Base-by-base conservation (phyloP, 78 protist species). In the Neovahlkampfia damariscottae region DNA sequence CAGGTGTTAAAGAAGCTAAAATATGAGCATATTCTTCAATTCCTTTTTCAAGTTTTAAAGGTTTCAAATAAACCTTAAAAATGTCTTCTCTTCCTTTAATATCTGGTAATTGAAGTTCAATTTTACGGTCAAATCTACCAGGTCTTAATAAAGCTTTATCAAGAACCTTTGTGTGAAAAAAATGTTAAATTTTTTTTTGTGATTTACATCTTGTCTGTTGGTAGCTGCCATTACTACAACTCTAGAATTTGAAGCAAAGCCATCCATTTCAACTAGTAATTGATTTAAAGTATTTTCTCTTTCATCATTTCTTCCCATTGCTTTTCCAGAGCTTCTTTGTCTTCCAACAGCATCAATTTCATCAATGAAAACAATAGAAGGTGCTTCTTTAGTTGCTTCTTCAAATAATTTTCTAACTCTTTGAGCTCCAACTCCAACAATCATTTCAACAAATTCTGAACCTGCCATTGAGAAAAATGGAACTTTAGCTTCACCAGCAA, bases 221-320 rank as follows among this genome's bases (percentile, higher is more conserved):
- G 98, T 94, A 0, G 89, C 95, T 1, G 98, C 99, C 1, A 96
- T 38, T 2, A 96, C 95, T 27, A 96, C 89, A 28, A 96, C 86
- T 5, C 85, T 81, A 9, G 85, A 76, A 37, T 0, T 3, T 8
- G 81, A 41, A 32, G 19, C 3, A 2, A 62, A 86, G 40, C 99
- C 99, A 84, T 98, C 99, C 95, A 98, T 93, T 84, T 96, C 99
- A 5, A 91, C 97, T 3, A 98, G 88, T 41, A 98, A 38, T 74
- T 96, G 99, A 81, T 97, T 94, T 73, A 97, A 89, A 6, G 99
- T 95, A 79, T 88, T 91, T 38, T 97, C 98, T 8, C 98, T 84
- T 87, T 97, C 99, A 77, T 89, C 79, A 39, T 86, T 80, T 0
- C 89, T 83, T 8, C 88, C 50, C 3, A 85, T 87, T 1, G 1